Evolutionary conservation across 345 rosid species (phyloP).

Genomic region (Diplotaxis tenuifolia): DNA sequence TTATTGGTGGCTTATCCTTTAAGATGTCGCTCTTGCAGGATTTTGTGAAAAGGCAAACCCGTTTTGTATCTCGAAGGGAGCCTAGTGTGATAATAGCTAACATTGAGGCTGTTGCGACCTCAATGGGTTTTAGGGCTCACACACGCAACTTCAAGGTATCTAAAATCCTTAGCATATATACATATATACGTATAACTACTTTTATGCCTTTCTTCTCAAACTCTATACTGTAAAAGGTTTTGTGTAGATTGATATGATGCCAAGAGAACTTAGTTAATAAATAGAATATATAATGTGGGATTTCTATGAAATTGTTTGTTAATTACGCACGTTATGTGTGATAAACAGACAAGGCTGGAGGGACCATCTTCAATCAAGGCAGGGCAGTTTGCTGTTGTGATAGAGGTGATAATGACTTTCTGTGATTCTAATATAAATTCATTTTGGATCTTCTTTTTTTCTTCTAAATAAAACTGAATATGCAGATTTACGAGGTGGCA

Average conservation of each 20-base stretch:
- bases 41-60: conserved; percentile 75
- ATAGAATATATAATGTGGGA: background rate
- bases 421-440: background rate
- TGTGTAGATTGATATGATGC: conserved; percentile 2
- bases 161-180: conserved; percentile 1
- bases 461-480: no score
- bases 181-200: background rate
- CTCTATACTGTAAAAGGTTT: background rate
- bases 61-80: conserved; percentile 71
- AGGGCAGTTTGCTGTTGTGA: conserved; percentile 67
- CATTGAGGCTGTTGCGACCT: conserved; percentile 67
- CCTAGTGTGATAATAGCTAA: conserved; percentile 65
- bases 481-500: conserved; percentile 84
- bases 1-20: conserved; percentile 8
- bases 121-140: conserved; percentile 61
- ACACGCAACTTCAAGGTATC: conserved; percentile 76
- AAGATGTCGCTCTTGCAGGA: conserved; percentile 47
- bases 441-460: no score
- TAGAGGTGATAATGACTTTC: conserved; percentile 52
- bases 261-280: background rate
- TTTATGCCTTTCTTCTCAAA: background rate
- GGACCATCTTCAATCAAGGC: conserved; percentile 53
- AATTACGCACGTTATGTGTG: background rate
- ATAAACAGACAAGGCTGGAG: conserved; percentile 67
- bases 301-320: background rate